Evolutionary conservation across 116 monocot genomes (phyloP), one percentile per base, ranked within the genome.

Genomic region (Thalassia testudinum): DNA sequence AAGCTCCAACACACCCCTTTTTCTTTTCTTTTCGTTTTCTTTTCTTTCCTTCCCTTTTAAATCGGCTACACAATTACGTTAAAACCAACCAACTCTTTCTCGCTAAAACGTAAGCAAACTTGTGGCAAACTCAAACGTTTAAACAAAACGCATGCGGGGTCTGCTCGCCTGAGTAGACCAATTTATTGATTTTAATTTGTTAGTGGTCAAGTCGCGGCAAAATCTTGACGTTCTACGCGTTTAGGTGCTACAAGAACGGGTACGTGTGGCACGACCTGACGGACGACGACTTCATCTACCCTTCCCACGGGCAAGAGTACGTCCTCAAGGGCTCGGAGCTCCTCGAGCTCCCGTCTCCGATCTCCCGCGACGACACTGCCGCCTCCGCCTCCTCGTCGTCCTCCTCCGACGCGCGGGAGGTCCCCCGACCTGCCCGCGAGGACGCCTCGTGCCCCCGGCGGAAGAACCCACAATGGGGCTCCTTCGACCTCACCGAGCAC

Each of bases 221-320:
- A n/a, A n/a, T n/a, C n/a, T 25, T 21, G 50, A 14, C 21, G 21
- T 24, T 21, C 1, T 52, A 17, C 0, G 26, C 7, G 26, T 52
- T 17, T 61, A 95, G 88, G 76, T 75, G 81, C 70, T 97, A 97
- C 67, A 85, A 70, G 70, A 88, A 88, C 44, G 90, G 97, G 55
- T 97, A 72, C 53, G 97, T 89, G 57, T 97, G 97, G 97, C 85
- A 97, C 47, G 97, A 97, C 57, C 77, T 97, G 42, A 62, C 77
- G 14, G 79, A 82, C 16, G 79, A 82, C 56, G 89, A 97, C 42
- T 58, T 79, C 58, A 82, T 97, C 45, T 44, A 72, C 57, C 89
- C 97, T 0, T 77, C 68, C 0, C 85, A 68, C 26, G 82, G 90
- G 15, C 38, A 69, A 5, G 97, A 97, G 69, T 85, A 97, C 65